Percentiles rank a stretch among this genome's conserved stretches.
Conservation (phyloP, 768 basidiomycete genomes). For the Daedaleopsis sinensis region DNA sequence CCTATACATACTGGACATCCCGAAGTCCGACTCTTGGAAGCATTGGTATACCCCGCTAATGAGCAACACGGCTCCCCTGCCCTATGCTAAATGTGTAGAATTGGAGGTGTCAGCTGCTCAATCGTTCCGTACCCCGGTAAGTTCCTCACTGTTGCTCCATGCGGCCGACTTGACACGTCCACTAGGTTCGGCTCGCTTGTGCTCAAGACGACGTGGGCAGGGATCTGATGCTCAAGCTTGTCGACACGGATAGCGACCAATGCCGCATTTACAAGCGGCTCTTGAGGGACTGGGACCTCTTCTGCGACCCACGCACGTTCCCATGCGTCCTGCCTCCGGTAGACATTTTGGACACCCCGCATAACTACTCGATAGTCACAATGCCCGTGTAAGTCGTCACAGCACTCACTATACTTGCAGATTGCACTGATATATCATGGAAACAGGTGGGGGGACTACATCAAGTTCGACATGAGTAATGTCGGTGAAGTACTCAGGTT, state of each 20-base stretch:
- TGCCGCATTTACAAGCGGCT: neutral
- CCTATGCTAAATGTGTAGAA: neutral
- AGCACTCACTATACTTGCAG: no score
- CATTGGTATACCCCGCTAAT: neutral
- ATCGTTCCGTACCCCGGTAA: neutral
- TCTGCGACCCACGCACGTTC: neutral
- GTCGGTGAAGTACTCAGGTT: neutral
- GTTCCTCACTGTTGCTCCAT: neutral
- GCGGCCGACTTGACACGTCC: neutral
- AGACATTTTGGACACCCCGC: neutral
- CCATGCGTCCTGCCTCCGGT: constrained; percentile 2
- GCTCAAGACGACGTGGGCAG: neutral
- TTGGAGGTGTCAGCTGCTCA: no score
- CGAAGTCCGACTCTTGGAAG: neutral
- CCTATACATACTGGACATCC: neutral
- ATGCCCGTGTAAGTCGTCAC: constrained; percentile 4
- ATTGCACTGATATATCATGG: neutral
- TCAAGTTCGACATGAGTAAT: neutral
- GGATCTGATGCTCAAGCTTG: constrained; percentile 1
- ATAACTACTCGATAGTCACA: neutral
- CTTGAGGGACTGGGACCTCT: neutral
- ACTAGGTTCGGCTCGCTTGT: neutral
- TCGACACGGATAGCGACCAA: constrained; percentile 1
- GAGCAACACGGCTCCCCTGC: neutral
- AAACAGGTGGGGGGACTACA: neutral